Evolutionary conservation across 1,284 basidiomycete genomes (phyloP).

Genomic region (Trametes hirsuta): DNA sequence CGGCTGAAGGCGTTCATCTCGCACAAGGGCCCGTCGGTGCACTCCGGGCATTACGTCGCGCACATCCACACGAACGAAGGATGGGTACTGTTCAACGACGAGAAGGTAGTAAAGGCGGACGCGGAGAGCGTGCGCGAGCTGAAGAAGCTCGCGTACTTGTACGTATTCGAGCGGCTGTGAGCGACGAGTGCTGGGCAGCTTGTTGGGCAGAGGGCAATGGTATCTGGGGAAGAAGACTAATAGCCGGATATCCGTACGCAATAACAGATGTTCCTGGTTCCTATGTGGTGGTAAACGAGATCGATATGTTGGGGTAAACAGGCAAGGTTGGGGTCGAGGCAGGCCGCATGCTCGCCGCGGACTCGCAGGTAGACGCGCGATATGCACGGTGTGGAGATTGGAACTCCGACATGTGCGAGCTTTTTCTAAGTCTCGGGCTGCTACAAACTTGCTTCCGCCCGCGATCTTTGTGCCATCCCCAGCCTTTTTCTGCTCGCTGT

Average conservation of each 20-base stretch:
- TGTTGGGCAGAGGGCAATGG: constrained; percentile 14
- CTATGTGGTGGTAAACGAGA: neutral
- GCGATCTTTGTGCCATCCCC: constrained; percentile 9
- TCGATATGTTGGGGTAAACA: neutral
- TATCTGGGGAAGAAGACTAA: neutral
- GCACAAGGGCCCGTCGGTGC: constrained; percentile 95
- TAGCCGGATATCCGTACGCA: neutral
- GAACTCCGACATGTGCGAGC: constrained; percentile 27
- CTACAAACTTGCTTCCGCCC: constrained; percentile 5
- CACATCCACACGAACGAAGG: constrained; percentile 65
- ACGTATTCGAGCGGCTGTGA: constrained; percentile 76
- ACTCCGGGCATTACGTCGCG: constrained; percentile 94
- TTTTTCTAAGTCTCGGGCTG: constrained; percentile 18
- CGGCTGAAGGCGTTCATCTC: constrained; percentile 92
- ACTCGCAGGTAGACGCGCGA: constrained; percentile 11
- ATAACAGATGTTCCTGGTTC: neutral
- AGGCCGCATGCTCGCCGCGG: constrained; percentile 7
- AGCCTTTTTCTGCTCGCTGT: constrained; percentile 5
- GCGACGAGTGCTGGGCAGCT: neutral
- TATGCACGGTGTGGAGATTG: constrained; percentile 15
- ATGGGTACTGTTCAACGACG: constrained; percentile 95
- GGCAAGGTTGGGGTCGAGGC: constrained; percentile 5
- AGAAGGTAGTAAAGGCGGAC: constrained; percentile 91
- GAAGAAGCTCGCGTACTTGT: constrained; percentile 86
- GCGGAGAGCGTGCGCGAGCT: constrained; percentile 72